A percentile compares a stretch with the other conserved stretches of the same genome.
Conservation (phyloP, 768 basidiomycete genomes). For the Lentinula sp. region DNA sequence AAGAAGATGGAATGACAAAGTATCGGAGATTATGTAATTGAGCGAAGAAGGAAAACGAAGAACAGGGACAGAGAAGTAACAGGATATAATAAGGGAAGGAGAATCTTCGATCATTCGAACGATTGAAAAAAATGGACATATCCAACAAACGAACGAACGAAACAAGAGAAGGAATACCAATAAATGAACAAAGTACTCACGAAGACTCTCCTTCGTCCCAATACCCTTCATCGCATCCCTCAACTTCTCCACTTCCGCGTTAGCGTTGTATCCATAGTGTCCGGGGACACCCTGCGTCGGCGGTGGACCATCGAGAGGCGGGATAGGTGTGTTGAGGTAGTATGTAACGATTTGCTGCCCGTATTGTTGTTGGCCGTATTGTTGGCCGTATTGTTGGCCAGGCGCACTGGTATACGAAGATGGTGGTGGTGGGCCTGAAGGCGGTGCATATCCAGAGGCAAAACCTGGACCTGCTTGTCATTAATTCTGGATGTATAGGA, state of each 20-base stretch:
- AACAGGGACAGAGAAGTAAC: neutral
- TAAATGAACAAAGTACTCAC: neutral
- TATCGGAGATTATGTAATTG: no score
- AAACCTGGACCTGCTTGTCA: neutral
- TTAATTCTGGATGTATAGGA: no score
- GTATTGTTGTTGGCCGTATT: neutral
- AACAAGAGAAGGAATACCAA: neutral
- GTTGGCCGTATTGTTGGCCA: neutral
- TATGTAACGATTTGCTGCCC: neutral
- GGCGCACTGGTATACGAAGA: neutral
- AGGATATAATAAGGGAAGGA: neutral
- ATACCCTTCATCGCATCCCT: neutral
- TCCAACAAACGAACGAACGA: neutral
- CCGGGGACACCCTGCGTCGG: neutral
- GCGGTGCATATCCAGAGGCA: neutral
- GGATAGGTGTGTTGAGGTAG: conserved; percentile 1
- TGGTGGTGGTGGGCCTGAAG: neutral
- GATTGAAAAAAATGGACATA: neutral
- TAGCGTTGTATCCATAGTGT: neutral
- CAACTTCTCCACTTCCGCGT: neutral
- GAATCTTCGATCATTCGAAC: neutral
- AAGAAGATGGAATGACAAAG: no score
- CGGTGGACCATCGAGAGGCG: neutral
- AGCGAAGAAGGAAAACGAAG: no score
- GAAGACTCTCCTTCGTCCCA: neutral